Percentiles rank a stretch among this genome's conserved stretches.
Conservation (phyloP, 169 alveolate species). For the Cryptosporidium canis region DNA sequence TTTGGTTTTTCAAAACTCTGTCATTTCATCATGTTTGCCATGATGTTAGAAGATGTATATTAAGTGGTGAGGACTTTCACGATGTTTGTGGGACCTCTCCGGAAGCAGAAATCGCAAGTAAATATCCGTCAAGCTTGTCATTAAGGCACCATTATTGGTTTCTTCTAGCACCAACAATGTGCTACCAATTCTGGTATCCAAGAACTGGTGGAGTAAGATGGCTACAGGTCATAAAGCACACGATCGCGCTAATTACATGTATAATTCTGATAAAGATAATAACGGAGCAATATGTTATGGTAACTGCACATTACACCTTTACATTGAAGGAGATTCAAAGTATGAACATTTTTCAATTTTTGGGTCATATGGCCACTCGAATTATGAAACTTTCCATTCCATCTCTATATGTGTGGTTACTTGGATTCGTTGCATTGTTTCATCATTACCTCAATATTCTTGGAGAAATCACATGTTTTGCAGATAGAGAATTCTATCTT, state of each 20-base stretch:
- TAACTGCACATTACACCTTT: slow-evolving; percentile 87
- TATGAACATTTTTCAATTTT: slow-evolving; percentile 75
- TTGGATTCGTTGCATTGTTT: slow-evolving; percentile 89
- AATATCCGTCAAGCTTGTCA: slow-evolving; percentile 87
- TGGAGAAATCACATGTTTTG: slow-evolving; percentile 93
- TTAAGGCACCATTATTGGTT: slow-evolving; percentile 83
- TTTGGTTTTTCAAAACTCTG: slow-evolving; percentile 86
- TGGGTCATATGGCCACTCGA: slow-evolving; percentile 74
- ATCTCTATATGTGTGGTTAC: slow-evolving; percentile 91
- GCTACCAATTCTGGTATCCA: slow-evolving; percentile 89
- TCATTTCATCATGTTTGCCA: slow-evolving; percentile 92
- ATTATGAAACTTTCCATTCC: slow-evolving; percentile 90
- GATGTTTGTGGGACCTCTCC: slow-evolving; percentile 74
- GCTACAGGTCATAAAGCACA: slow-evolving; percentile 78
- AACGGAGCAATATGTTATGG: slow-evolving; percentile 87
- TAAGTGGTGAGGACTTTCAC: slow-evolving; percentile 73
- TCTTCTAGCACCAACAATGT: slow-evolving; percentile 91
- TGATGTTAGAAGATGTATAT: slow-evolving; percentile 84
- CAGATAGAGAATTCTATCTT: slow-evolving; percentile 91
- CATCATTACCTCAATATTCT: slow-evolving; percentile 92
- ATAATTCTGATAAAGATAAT: slow-evolving; percentile 82
- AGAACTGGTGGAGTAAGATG: slow-evolving; percentile 82
- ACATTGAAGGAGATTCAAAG: slow-evolving; percentile 83
- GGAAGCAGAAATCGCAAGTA: slow-evolving; percentile 83
- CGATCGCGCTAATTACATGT: slow-evolving; percentile 77